Percentiles rank a stretch among this genome's conserved stretches.
Evolutionary conservation across 2,329 filamentous ascomycete species (phyloP).

Genomic region (Beauveria varroae): DNA sequence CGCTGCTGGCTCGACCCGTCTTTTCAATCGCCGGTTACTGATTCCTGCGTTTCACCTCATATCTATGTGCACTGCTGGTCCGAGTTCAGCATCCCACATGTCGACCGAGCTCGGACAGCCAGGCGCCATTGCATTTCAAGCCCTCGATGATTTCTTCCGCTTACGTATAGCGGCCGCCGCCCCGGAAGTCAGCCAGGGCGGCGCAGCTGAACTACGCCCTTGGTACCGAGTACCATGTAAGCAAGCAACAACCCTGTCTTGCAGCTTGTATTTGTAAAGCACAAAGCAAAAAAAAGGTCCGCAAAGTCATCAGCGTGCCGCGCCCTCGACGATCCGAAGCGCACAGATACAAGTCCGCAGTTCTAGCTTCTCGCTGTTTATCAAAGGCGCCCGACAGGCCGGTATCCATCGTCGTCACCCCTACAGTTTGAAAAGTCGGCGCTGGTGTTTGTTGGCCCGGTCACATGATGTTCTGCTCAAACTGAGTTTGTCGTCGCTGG

Average conservation of each 20-base stretch:
- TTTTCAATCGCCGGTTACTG: neutral
- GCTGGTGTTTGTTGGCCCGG: neutral
- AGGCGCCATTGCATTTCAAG: too few relatives aligned
- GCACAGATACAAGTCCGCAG: neutral
- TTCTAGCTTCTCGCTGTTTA: neutral
- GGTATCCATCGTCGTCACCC: neutral
- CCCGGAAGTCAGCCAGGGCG: neutral
- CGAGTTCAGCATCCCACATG: neutral
- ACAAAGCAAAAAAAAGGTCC: neutral
- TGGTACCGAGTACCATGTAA: neutral
- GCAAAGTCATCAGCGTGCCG: neutral
- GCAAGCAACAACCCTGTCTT: neutral
- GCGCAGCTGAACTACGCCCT: neutral
- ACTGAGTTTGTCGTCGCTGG: neutral
- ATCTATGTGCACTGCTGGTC: neutral
- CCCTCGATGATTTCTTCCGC: neutral
- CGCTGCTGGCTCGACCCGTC: neutral
- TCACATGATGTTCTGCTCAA: neutral
- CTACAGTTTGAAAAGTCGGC: neutral
- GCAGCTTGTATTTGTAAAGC: conserved; percentile 1
- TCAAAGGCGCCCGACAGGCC: neutral
- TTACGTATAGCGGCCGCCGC: neutral
- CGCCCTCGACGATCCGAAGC: neutral
- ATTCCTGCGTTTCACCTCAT: neutral
- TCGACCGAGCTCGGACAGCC: neutral